Evolutionary conservation across 1,139 yeast genomes (phyloP).

Genomic region (Candida dubliniensis): DNA sequence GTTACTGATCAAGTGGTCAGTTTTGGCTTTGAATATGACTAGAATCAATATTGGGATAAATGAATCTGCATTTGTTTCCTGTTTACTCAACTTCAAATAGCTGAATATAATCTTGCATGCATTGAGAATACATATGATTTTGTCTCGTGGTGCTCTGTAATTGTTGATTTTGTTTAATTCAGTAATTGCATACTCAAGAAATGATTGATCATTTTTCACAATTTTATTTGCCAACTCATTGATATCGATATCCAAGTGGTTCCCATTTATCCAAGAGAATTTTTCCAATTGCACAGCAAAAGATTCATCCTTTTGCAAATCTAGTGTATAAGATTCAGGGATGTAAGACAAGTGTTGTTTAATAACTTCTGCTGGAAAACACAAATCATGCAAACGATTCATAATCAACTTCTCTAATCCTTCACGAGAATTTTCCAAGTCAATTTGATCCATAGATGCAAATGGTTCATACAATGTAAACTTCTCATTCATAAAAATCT

Average conservation of each 20-base stretch:
- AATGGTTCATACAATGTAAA: conserved; percentile 74
- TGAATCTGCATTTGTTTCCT: conserved; percentile 84
- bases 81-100: conserved; percentile 66
- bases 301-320: conserved; percentile 58
- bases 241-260: conserved; percentile 76
- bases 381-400: conserved; percentile 77
- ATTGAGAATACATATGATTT: conserved; percentile 85
- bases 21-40: conserved; percentile 69
- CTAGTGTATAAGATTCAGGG: conserved; percentile 38
- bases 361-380: conserved; percentile 77
- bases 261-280: conserved; percentile 73
- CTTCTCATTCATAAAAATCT: conserved; percentile 66
- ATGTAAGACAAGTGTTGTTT: conserved; percentile 40
- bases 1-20: conserved; percentile 68
- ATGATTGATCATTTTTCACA: conserved; percentile 42
- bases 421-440: conserved; percentile 73
- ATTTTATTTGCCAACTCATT: conserved; percentile 23
- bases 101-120: conserved; percentile 93
- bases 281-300: conserved; percentile 60
- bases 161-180: conserved; percentile 77
- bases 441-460: conserved; percentile 56
- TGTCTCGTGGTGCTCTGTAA: conserved; percentile 92
- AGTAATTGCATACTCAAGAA: conserved; percentile 66
- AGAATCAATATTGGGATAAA: conserved; percentile 85
- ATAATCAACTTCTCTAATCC: conserved; percentile 91